Evolutionary conservation across 768 basidiomycete species (phyloP).

Genomic region (Mycena venus): DNA sequence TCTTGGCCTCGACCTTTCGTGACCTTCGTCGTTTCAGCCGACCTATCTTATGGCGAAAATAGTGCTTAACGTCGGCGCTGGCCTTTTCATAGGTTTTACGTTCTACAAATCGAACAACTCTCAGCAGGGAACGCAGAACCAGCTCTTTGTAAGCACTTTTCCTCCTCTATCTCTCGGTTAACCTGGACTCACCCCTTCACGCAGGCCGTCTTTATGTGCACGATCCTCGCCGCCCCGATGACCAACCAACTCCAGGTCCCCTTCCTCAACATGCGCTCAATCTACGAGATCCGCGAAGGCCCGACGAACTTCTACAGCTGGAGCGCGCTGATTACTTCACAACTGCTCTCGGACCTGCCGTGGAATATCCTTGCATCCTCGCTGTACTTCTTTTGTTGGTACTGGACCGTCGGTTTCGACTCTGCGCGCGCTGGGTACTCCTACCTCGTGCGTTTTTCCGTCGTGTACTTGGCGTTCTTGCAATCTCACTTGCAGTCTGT

Average conservation of each 20-base stretch:
- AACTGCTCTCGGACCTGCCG: conserved; percentile 69
- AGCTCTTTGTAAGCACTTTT: conserved; percentile 66
- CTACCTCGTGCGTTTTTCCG: conserved; percentile 50
- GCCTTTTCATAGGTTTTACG: conserved; percentile 73
- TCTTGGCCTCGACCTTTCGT: not conserved
- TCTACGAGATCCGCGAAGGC: conserved; percentile 78
- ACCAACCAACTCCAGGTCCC: conserved; percentile 76
- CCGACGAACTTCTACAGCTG: conserved; percentile 76
- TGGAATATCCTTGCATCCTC: conserved; percentile 73
- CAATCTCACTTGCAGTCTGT: not conserved
- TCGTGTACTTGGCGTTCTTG: not conserved
- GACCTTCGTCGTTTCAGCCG: conserved; percentile 45
- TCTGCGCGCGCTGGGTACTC: conserved; percentile 67
- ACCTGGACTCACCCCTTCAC: not conserved
- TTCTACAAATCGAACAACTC: conserved; percentile 69
- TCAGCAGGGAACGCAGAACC: conserved; percentile 72
- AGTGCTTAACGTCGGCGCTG: conserved; percentile 63
- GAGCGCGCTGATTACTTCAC: conserved; percentile 68
- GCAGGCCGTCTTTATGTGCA: conserved; percentile 69
- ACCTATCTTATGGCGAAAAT: conserved; percentile 74
- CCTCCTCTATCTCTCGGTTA: conserved; percentile 24
- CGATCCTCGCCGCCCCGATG: conserved; percentile 65
- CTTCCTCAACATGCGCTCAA: conserved; percentile 66
- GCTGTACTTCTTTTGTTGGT: conserved; percentile 77
- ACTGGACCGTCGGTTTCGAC: conserved; percentile 76